phyloP scores from a whole-genome alignment of 2,329 filamentous ascomycete species.

The Fusarium siculi region DNA sequence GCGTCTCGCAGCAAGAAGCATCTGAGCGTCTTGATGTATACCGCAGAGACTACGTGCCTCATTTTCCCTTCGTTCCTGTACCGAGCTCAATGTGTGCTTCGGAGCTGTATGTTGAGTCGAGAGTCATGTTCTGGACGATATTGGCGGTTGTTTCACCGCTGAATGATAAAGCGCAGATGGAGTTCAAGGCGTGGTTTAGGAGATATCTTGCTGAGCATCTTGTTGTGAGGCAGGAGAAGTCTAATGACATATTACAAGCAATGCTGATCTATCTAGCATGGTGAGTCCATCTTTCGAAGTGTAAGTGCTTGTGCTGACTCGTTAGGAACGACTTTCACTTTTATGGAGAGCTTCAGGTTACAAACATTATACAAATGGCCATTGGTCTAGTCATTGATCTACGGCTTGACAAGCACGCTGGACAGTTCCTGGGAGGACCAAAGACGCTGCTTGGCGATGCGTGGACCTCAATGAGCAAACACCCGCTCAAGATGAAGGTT shows the following conservation, averaged over 20 bases:
- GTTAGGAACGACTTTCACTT: slow-evolving; percentile 54
- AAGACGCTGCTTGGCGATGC: slow-evolving; percentile 49
- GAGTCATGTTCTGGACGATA: slow-evolving; percentile 53
- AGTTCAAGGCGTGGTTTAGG: slow-evolving; percentile 51
- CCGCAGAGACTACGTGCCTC: slow-evolving; percentile 46
- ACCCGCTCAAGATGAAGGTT: slow-evolving; percentile 17
- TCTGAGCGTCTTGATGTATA: slow-evolving; percentile 49
- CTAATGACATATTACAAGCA: slow-evolving; percentile 52
- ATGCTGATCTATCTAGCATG: slow-evolving; percentile 53
- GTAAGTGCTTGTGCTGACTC: neutral
- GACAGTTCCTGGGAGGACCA: slow-evolving; percentile 36
- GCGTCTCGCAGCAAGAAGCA: slow-evolving; percentile 49
- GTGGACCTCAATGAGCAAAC: slow-evolving; percentile 37
- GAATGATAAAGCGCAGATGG: slow-evolving; percentile 45
- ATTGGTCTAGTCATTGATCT: slow-evolving; percentile 53
- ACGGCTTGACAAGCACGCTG: slow-evolving; percentile 47
- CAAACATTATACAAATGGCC: slow-evolving; percentile 53
- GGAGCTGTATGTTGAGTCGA: slow-evolving; percentile 47
- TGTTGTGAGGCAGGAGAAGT: slow-evolving; percentile 50
- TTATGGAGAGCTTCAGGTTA: slow-evolving; percentile 51
- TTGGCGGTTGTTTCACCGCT: slow-evolving; percentile 50
- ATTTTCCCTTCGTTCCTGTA: slow-evolving; percentile 54
- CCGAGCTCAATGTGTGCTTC: slow-evolving; percentile 36
- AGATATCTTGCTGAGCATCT: slow-evolving; percentile 51
- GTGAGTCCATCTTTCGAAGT: slow-evolving; percentile 33